phyloP scores from a whole-genome alignment of 108 stramenopile species.

The Skeletonema tropicum region DNA sequence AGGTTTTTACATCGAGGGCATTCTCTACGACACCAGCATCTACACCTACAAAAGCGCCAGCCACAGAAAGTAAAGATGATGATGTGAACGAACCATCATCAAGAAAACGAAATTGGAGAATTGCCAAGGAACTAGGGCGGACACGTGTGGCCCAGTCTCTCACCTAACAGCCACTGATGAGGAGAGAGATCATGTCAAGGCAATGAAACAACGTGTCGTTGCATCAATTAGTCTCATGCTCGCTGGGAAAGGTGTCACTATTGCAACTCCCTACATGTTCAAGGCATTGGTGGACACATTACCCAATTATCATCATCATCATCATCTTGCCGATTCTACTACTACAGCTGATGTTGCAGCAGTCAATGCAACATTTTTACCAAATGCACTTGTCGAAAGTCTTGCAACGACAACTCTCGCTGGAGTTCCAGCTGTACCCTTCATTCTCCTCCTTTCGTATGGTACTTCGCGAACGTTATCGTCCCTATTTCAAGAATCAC shows the following conservation, averaged over 20 bases:
- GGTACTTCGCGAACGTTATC: constrained; percentile 90
- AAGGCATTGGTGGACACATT: constrained; percentile 90
- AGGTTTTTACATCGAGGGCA: neutral
- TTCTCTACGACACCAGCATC: constrained; percentile 11
- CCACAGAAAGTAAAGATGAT: neutral
- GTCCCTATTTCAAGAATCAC: constrained; percentile 86
- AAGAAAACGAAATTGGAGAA: constrained; percentile 27
- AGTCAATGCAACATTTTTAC: neutral
- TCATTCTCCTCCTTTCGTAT: constrained; percentile 84
- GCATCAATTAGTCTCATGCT: constrained; percentile 86
- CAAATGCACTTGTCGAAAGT: constrained; percentile 1
- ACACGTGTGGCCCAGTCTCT: constrained; percentile 38
- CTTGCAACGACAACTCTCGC: constrained; percentile 31
- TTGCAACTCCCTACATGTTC: constrained; percentile 96
- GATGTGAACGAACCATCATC: neutral
- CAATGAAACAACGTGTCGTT: constrained; percentile 74
- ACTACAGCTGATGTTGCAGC: neutral
- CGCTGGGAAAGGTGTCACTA: constrained; percentile 91
- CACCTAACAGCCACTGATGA: constrained; percentile 4
- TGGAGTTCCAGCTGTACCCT: constrained; percentile 44
- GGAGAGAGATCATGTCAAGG: constrained; percentile 17
- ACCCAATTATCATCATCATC: constrained; percentile 19
- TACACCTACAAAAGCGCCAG: neutral
- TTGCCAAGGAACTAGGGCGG: constrained; percentile 31
- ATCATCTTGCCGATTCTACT: neutral